A percentile compares a stretch with the other conserved stretches of the same genome.
Conservation (phyloP, 83 land plant species). For the Picea abies region DNA sequence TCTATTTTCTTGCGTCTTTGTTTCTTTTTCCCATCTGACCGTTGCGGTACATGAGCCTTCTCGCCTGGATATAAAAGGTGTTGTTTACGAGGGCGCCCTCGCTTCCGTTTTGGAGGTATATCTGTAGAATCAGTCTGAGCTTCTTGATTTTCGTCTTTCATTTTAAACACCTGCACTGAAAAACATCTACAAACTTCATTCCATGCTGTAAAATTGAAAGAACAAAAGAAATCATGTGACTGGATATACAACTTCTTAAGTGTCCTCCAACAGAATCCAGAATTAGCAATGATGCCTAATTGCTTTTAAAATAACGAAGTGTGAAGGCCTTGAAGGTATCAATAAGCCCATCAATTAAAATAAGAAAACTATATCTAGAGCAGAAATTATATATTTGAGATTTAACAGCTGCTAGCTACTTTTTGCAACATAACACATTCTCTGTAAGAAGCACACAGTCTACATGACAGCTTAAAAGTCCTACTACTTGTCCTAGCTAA, state of each 20-base stretch:
- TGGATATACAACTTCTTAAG: not conserved
- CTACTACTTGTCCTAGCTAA: not conserved
- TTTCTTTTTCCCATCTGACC: no score
- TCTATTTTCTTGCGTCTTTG: no score
- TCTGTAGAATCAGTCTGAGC: conserved; percentile 14
- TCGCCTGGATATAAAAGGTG: conserved; percentile 6
- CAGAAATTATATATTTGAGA: not conserved
- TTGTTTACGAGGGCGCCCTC: conserved; percentile 66
- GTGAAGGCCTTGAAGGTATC: not conserved
- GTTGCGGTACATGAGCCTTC: no score
- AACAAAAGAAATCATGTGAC: not conserved
- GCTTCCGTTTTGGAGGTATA: conserved; percentile 45
- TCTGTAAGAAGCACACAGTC: not conserved
- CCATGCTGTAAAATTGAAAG: not conserved
- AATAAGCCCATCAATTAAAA: not conserved
- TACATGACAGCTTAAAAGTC: not conserved
- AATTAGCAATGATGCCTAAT: not conserved
- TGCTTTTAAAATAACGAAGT: not conserved
- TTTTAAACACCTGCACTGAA: conserved; percentile 12
- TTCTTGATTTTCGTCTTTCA: conserved; percentile 9
- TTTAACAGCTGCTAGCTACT: not conserved
- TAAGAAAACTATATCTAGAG: not conserved
- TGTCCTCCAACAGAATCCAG: not conserved
- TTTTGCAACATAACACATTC: not conserved
- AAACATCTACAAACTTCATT: conserved; percentile 1